Evolutionary conservation across 106 monocot genomes (phyloP), one percentile per base, ranked within the genome.

Genomic region (Apostasia shenzhenica): DNA sequence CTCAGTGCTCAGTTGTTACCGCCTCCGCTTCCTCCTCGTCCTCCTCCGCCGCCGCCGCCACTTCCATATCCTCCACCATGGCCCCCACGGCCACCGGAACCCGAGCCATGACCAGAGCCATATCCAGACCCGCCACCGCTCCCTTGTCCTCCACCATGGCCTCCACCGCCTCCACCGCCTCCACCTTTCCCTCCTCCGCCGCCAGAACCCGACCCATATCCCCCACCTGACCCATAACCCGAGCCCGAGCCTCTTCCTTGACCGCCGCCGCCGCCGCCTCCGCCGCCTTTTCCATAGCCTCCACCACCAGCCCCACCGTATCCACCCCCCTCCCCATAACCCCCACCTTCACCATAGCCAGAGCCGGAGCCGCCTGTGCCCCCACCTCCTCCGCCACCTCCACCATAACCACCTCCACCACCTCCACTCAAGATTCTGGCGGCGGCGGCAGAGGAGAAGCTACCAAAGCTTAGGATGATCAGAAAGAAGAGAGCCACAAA

Each of bases 71-170:
- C 54, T 46, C 80, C 80, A 3, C 69, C 68, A 0, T 54, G 63
- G 3, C 40, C 54, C 8, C 75, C 70, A 37, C 41, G 57, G 10
- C 14, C 48, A 48, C 75, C 75, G 8, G 14, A 59, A 3, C 70
- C 75, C 37, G 13, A 76, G 37, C 75, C 80, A 11, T 39, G 59
- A 3, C 80, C 80, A 45, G 57, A 75, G 12, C 75, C 80, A 43
- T 14, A 62, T 0, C 75, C 75, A 6, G 2, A 55, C 41, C 78
- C 78, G 6, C 67, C 67, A 3, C 77, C 77, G 14, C 49, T 48
- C 13, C 69, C 76, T 9, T 52, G 52, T 1, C 77, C 77, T 0
- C 62, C 70, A n/a, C 70, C 76, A 0, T 61, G 52, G 38, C 77
- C 77, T 2, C 45, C 38, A 6, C 77, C 70, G 1, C 45, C 44